Base-by-base conservation (phyloP, 1,284 basidiomycete genomes). In the Hypsizygus ulmarius region DNA sequence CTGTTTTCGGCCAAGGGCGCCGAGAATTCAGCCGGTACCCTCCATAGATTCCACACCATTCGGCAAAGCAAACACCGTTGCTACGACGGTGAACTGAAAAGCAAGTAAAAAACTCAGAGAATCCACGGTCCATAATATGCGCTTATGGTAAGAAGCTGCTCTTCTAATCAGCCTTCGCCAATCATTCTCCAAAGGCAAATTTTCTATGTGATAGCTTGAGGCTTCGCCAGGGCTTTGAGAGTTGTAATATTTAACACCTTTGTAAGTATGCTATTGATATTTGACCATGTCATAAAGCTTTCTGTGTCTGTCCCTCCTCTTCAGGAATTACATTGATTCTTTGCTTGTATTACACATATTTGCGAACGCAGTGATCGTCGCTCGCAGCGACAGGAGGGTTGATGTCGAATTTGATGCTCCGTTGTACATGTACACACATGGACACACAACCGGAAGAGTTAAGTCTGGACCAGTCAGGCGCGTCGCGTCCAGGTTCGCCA, bases 381-480 rank as follows among this genome's bases (percentile, higher is more conserved):
- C 39, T 39, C 47, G 29, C 48, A 47, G 50, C 52, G 48, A 54
- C 50, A 52, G 55, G 52, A 28, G 29, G 48, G 45, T 46, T 52
- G 50, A 54, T 56, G 45, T 39, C 39, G 43, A 35, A 56, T 55
- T 30, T 53, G 48, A 55, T 52, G 48, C 12, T 34, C 33, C 10
- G 28, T 40, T n/a, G 29, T n/a, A n/a, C n/a, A 14, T 21, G 28
- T 27, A 16, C 30, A 47, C 32, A 40, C 42, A 36, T 28, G 41
- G 36, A 38, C 47, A 54, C 47, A 47, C 39, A 49, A 42, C 47
- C 49, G 47, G 47, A 40, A 32, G 33, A 21, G 15, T 25, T 25
- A 25, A 7, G 21, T 25, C 21, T 25, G 21, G 21, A 25, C 21
- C 21, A 25, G 21, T 25, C 21, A 18, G 32, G 34, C 33, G 33